Evolutionary conservation across 768 basidiomycete genomes (phyloP), one percentile per base, ranked within the genome.

Genomic region (Mycena kentingensis): DNA sequence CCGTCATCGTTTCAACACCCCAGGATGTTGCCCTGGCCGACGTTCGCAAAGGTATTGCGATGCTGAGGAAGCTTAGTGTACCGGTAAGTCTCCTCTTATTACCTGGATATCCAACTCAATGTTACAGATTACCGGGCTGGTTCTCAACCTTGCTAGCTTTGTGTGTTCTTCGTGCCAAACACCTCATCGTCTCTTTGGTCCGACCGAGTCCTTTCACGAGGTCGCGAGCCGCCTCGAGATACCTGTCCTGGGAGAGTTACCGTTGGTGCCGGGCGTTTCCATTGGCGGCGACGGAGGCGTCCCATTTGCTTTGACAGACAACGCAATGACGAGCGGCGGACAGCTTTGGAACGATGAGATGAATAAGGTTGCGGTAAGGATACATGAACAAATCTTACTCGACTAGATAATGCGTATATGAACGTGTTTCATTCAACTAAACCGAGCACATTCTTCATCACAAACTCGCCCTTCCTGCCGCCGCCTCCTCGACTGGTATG

Each of bases 1-100:
- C 92, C 0, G 86, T 99, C 2, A 91, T 99, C 51, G 87, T 98
- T 2, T 96, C 94, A 0, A 98, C 96, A 6, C 95, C 96, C 0
- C 96, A 99, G 67, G 90, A 96, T 60, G 89, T 98, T 28, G 90
- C 95, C 3, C 77, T 98, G 4, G 78, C 90, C 4, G 96, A 98
- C 65, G 93, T 93, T 1, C 80, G 90, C 54, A 95, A 95, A 60
- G 95, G 96, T 0, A 88, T 98, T 21, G 79, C 87, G 7, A 96
- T 96, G 92, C 87, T 98, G 65, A 82, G 82, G 47, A 97, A 95
- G 69, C 79, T 98, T 8, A 77, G 80, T 16, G 85, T 98, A 1
- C 95, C 96, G 0, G 93, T 96, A 62, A 46, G 87, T 70, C 7
- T 50, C 24, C 38, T 38, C 56, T 8, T 60, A 55, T 34, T 24